phyloP scores from a whole-genome alignment of 2,329 filamentous ascomycete genomes.

The Lizonia empirigonia region DNA sequence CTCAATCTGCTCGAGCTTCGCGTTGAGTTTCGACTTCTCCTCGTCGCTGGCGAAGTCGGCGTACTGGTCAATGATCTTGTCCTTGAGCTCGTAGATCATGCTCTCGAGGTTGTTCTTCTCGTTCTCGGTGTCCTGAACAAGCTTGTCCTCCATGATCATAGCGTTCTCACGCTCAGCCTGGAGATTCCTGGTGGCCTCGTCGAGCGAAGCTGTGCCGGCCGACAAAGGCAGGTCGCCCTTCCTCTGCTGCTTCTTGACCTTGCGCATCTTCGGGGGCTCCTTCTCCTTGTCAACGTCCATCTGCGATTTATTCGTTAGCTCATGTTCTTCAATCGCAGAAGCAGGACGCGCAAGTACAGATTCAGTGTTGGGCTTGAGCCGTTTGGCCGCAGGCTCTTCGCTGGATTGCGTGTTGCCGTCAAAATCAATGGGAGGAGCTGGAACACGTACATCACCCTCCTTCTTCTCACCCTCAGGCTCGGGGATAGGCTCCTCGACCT shows the following conservation, averaged over 20 bases:
- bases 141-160: conserved; percentile 98
- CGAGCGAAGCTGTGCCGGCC: conserved; percentile 80
- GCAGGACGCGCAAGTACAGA: conserved; percentile 36
- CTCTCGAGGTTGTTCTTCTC: conserved; percentile 99
- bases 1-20: conserved; percentile 83
- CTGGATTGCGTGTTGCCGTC: conserved; percentile 29
- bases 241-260: conserved; percentile 99
- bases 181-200: conserved; percentile 68
- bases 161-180: conserved; percentile 79
- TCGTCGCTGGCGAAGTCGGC: conserved; percentile 87
- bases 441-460: conserved; percentile 73
- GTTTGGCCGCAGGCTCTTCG: conserved; percentile 40
- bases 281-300: conserved; percentile 50
- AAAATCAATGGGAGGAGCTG: conserved; percentile 29
- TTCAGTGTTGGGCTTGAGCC: conserved; percentile 34
- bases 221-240: conserved; percentile 94
- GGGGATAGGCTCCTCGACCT: conserved; percentile 91
- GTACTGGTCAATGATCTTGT: conserved; percentile 93
- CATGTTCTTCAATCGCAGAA: conserved; percentile 26
- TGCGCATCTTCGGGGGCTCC: conserved; percentile 77
- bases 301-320: conserved; percentile 42
- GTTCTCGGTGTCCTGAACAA: conserved; percentile 96
- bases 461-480: conserved; percentile 65
- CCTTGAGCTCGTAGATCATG: conserved; percentile 94
- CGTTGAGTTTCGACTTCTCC: conserved; percentile 85